Percentiles rank a stretch among this genome's conserved stretches.
Evolutionary conservation across 257 asterid species (phyloP).

Genomic region (Solanum commersonii): DNA sequence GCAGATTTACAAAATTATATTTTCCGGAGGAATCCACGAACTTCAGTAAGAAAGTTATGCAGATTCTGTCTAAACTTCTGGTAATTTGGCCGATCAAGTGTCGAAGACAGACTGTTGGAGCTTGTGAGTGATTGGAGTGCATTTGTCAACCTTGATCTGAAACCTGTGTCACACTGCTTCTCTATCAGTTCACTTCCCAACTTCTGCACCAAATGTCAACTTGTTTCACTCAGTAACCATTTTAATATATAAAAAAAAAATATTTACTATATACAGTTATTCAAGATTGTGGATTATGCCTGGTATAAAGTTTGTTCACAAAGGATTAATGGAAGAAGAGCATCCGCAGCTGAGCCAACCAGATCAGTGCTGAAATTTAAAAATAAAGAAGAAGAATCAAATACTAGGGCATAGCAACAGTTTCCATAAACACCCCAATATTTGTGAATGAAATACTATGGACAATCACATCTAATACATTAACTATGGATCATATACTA

Average conservation of each 20-base stretch:
- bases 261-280: background rate
- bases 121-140: slow-evolving; percentile 73
- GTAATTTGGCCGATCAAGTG: slow-evolving; percentile 73
- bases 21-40: slow-evolving; percentile 87
- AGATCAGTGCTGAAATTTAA: slow-evolving; percentile 64
- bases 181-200: slow-evolving; percentile 65
- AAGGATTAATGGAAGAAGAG: slow-evolving; percentile 80
- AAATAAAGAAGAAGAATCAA: background rate
- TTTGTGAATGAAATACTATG: background rate
- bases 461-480: background rate
- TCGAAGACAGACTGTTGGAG: slow-evolving; percentile 62
- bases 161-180: slow-evolving; percentile 43
- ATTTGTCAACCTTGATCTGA: slow-evolving; percentile 60
- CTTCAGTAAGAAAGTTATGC: slow-evolving; percentile 63
- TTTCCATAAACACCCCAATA: background rate
- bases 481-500: background rate
- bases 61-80: slow-evolving; percentile 83
- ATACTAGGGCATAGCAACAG: background rate
- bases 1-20: slow-evolving; percentile 19
- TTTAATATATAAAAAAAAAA: background rate
- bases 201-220: slow-evolving; percentile 37
- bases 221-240: background rate
- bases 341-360: slow-evolving; percentile 85
- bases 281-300: slow-evolving; percentile 26
- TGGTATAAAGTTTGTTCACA: slow-evolving; percentile 85